phyloP scores from a whole-genome alignment of 2,329 filamentous ascomycete genomes.

The Trichoderma sp. region DNA sequence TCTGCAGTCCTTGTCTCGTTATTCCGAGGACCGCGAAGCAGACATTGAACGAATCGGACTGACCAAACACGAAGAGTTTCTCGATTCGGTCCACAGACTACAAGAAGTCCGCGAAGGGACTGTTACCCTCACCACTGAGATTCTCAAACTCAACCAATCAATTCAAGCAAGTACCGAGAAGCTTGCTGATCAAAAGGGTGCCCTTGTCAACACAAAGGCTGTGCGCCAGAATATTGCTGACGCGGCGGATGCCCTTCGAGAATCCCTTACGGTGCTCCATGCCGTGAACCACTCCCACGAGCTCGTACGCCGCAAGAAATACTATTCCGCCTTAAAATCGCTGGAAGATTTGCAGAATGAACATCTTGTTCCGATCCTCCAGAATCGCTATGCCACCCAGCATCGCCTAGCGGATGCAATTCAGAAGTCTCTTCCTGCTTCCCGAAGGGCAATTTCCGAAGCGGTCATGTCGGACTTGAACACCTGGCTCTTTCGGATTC shows the following conservation, averaged over 20 bases:
- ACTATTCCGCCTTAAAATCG: constrained; percentile 90
- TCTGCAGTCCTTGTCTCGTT: constrained; percentile 67
- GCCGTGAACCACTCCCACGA: constrained; percentile 95
- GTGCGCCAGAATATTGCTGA: constrained; percentile 96
- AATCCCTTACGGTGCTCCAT: constrained; percentile 87
- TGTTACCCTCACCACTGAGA: constrained; percentile 83
- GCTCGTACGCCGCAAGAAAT: constrained; percentile 85
- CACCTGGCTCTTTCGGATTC: constrained; percentile 92
- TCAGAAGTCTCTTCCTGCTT: constrained; percentile 89
- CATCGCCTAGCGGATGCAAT: constrained; percentile 95
- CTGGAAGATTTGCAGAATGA: constrained; percentile 96
- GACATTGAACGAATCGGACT: constrained; percentile 95
- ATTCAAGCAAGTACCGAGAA: constrained; percentile 95
- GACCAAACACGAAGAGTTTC: constrained; percentile 95
- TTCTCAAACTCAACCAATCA: constrained; percentile 86
- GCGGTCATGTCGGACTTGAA: constrained; percentile 97
- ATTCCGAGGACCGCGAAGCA: constrained; percentile 80
- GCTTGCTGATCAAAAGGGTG: constrained; percentile 90
- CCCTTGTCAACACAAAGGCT: constrained; percentile 84
- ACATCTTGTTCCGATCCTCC: constrained; percentile 70
- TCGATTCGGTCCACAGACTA: constrained; percentile 90
- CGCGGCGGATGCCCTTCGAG: constrained; percentile 80
- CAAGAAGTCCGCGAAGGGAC: constrained; percentile 89
- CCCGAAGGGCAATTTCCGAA: constrained; percentile 89
- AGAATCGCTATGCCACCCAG: constrained; percentile 84